These are phyloP conservation scores for Xylaria sp. DNA, from an alignment of 2,329 filamentous ascomycete species.

Conservation along the genomic window DNA sequence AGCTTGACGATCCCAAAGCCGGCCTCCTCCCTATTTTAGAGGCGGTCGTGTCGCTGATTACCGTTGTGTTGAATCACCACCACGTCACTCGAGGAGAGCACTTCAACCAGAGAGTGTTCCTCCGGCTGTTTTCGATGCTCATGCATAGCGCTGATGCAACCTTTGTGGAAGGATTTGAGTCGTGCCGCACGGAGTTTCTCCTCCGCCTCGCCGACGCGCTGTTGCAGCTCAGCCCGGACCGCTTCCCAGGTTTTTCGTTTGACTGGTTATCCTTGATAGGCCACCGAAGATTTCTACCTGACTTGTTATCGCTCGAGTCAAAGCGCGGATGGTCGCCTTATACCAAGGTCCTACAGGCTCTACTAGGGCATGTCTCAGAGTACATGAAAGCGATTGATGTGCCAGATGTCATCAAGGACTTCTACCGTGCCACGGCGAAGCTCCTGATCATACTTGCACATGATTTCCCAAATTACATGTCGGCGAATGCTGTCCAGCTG, in stretches of 20 bases:
- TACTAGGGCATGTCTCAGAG: constrained; percentile 76
- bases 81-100: constrained; percentile 77
- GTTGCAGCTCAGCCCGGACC: constrained; percentile 71
- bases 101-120: constrained; percentile 89
- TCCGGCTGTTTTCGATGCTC: constrained; percentile 82
- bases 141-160: constrained; percentile 72
- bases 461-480: constrained; percentile 91
- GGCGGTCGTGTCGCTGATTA: constrained; percentile 74
- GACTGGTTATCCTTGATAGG: constrained; percentile 82
- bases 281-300: constrained; percentile 83
- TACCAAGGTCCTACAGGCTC: constrained; percentile 70
- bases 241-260: constrained; percentile 82
- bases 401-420: constrained; percentile 71
- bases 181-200: constrained; percentile 70
- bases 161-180: constrained; percentile 59
- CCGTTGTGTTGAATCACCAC: constrained; percentile 83
- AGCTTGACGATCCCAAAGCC: constrained; percentile 58
- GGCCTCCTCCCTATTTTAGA: constrained; percentile 74
- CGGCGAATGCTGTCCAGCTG: constrained; percentile 81
- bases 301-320: constrained; percentile 69
- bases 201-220: constrained; percentile 73
- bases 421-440: constrained; percentile 83
- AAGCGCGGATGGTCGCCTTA: constrained; percentile 76
- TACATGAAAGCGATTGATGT: constrained; percentile 75
- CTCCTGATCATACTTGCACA: constrained; percentile 86